Evolutionary conservation across 306 rosid species (phyloP), one percentile per base, ranked within the genome.

Genomic region (Potentilla sterilis): DNA sequence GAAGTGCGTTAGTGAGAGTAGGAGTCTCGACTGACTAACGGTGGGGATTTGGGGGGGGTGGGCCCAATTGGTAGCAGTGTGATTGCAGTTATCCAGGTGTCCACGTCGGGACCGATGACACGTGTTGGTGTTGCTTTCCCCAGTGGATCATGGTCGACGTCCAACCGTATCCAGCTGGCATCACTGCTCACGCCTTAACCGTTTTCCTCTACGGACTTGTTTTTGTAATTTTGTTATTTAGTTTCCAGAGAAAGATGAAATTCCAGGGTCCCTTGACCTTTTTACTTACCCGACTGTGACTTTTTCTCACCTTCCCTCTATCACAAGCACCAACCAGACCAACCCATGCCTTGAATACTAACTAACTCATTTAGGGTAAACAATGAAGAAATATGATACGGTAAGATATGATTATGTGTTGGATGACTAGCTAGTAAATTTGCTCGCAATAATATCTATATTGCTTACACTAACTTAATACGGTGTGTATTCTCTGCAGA

Each of bases 91-190:
- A 54, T 21, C 61, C 28, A n/a, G 13, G 61, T 54, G 61, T 54
- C 70, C 68, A 80, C 15, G 81, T 81, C 67, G 79, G 69, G 82
- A 63, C 40, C 61, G 72, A 74, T 48, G 72, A 88, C 88, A 88
- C 84, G 86, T 88, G 81, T 48, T 16, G 16, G 16, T 47, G 63
- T 42, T 79, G 67, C 67, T 32, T 28, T 37, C 40, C 28, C 65
- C 18, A 28, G 12, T 21, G 58, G 38, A 13, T 12, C 38, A 4
- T 54, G 51, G 38, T 72, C 38, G 48, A n/a, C 24, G 67, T 55
- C 70, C 70, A 65, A 72, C 79, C 69, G 78, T 69, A 82, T 74
- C 82, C 90, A 82, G 90, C 87, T 84, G 87, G 86, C 89, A 76
- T 4, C 15, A 75, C 61, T 58, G 40, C 62, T 83, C 82, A 81